Evolutionary conservation across 371 early-diverging fungal species (phyloP).

Genomic region (Saksenaea vasiformis): DNA sequence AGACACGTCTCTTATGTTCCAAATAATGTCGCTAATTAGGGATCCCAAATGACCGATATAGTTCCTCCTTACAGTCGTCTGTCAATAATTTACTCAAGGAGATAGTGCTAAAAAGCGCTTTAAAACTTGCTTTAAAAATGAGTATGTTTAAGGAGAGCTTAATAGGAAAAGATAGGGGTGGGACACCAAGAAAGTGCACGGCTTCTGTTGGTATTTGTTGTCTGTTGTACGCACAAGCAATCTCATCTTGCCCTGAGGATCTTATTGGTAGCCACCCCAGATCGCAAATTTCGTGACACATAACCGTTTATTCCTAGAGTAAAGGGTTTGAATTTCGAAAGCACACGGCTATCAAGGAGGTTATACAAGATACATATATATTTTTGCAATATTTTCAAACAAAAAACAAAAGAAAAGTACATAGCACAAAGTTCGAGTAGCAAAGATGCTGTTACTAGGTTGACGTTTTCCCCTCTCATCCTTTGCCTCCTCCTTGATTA

Average conservation of each 20-base stretch:
- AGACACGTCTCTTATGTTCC: too few relatives aligned
- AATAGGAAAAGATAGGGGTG: not conserved
- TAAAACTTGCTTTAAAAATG: not conserved
- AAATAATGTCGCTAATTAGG: too few relatives aligned
- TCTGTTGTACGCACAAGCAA: not conserved
- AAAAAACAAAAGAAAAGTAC: too few relatives aligned
- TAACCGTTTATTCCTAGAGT: too few relatives aligned
- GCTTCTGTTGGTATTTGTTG: not conserved
- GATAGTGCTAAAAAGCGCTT: not conserved
- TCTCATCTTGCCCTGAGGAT: too few relatives aligned
- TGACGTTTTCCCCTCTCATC: not conserved
- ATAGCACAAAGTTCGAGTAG: too few relatives aligned
- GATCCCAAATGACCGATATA: not conserved
- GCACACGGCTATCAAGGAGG: too few relatives aligned
- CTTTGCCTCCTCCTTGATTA: not conserved
- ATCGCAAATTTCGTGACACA: too few relatives aligned
- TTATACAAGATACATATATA: too few relatives aligned
- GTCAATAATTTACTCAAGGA: slow-evolving; percentile 3
- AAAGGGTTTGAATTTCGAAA: too few relatives aligned
- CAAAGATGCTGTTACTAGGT: not conserved
- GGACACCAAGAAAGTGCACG: not conserved
- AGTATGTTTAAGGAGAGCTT: not conserved
- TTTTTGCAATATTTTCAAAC: too few relatives aligned
- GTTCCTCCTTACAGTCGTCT: not conserved
- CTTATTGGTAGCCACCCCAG: too few relatives aligned